Conservation (phyloP, 805 yeast species). For the Yarrowia sp. region DNA sequence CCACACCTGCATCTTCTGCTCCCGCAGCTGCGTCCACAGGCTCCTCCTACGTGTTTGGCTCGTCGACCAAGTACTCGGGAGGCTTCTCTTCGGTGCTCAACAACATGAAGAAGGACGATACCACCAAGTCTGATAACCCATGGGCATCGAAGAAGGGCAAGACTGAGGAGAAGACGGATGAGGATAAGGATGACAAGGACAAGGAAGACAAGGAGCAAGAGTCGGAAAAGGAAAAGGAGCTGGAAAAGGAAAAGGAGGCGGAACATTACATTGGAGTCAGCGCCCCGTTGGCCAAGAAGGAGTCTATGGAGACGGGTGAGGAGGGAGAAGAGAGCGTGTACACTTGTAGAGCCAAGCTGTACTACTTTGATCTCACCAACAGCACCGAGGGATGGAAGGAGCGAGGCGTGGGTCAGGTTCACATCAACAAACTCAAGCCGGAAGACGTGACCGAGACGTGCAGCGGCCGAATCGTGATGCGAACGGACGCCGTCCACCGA, state of each 20-base stretch:
- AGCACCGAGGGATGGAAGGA: slow-evolving; percentile 91
- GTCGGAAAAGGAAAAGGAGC: slow-evolving; percentile 45
- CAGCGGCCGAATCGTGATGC: slow-evolving; percentile 79
- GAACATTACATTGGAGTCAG: slow-evolving; percentile 49
- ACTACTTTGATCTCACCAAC: slow-evolving; percentile 70
- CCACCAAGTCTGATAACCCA: slow-evolving; percentile 65
- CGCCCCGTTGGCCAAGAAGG: slow-evolving; percentile 46
- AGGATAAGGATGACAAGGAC: slow-evolving; percentile 40
- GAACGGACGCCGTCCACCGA: slow-evolving; percentile 83
- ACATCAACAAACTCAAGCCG: slow-evolving; percentile 61
- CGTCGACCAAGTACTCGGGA: slow-evolving; percentile 33
- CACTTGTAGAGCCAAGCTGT: slow-evolving; percentile 77
- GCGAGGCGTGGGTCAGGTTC: slow-evolving; percentile 88
- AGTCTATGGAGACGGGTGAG: slow-evolving; percentile 79
- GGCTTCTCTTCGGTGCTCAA: slow-evolving; percentile 29
- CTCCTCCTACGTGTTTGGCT: slow-evolving; percentile 31
- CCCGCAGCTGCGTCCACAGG: background rate
- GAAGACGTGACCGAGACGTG: slow-evolving; percentile 46
- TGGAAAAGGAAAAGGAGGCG: slow-evolving; percentile 45
- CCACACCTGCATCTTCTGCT: slow-evolving; percentile 15
- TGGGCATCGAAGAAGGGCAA: slow-evolving; percentile 42
- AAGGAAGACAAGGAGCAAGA: slow-evolving; percentile 43
- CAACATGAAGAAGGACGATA: slow-evolving; percentile 43
- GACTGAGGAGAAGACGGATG: slow-evolving; percentile 43
- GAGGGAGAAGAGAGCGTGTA: slow-evolving; percentile 78